phyloP scores from a whole-genome alignment of 495 filamentous ascomycete species.

The Parathielavia hyrcaniae region DNA sequence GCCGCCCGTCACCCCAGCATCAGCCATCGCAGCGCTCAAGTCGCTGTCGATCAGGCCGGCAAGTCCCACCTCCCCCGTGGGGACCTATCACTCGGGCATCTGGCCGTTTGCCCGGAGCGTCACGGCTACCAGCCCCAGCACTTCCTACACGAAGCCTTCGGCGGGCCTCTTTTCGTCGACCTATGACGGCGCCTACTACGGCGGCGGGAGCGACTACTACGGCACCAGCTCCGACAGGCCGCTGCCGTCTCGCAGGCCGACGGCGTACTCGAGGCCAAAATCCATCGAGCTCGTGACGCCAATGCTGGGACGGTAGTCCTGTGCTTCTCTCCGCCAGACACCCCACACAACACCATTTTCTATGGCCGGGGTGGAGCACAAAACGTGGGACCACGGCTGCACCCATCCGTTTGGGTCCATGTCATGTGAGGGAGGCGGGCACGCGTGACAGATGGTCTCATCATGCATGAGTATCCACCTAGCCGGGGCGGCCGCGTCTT shows the following conservation, averaged over 20 bases:
- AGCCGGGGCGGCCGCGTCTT: neutral
- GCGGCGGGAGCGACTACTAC: conserved; percentile 27
- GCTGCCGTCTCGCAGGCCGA: conserved; percentile 39
- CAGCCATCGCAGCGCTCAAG: conserved; percentile 42
- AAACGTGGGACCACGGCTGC: conserved; percentile 3
- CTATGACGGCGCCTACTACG: conserved; percentile 40
- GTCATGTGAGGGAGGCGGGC: conserved; percentile 6
- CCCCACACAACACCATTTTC: conserved; percentile 3
- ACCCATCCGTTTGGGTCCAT: conserved; percentile 9
- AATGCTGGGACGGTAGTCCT: conserved; percentile 40
- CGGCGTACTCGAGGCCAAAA: conserved; percentile 44
- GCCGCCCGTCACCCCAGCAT: conserved; percentile 40
- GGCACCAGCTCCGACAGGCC: conserved; percentile 39
- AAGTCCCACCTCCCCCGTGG: conserved; percentile 42
- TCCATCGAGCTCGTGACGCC: conserved; percentile 49
- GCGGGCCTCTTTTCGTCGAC: conserved; percentile 41
- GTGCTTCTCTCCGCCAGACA: neutral
- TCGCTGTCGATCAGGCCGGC: conserved; percentile 42
- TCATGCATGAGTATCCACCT: neutral
- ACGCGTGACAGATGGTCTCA: conserved; percentile 1
- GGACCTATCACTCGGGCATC: conserved; percentile 30
- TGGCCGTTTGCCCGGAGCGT: conserved; percentile 46
- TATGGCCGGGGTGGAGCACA: too few species aligned
- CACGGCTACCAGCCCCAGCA: conserved; percentile 41
- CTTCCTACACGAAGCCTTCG: conserved; percentile 38